Evolutionary conservation across 306 rosid genomes (phyloP), one percentile per base, ranked within the genome.

Genomic region (Medicago arabica): DNA sequence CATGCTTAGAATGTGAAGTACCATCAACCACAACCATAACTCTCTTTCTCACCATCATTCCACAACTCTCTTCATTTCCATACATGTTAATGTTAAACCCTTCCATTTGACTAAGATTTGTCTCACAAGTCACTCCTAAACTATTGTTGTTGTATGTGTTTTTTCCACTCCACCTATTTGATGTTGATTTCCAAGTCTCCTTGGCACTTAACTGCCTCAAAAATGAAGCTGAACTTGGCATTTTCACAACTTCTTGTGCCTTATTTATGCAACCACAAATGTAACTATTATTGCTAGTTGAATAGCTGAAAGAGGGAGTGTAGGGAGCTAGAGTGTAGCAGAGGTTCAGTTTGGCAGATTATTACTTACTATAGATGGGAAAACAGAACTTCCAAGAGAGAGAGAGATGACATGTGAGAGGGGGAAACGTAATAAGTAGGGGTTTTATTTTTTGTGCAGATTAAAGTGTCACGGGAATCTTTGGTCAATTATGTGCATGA

Each of bases 1-100:
- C 99, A 84, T 90, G 96, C 69, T 84, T 92, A 44, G 99, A 90
- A 69, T 90, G 89, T 15, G 91, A 78, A 41, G 92, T 62, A 4
- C 76, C 87, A 83, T 95, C 99, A 78, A 95, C 93, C 58, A 90
- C 87, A 8, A 92, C 97, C 99, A 95, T 92, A 78, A 90, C 97
- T 75, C 99, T 90, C 81, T 95, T 95, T 84, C 81, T 95, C 72
- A 81, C 85, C 41, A 34, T 67, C 17, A 78, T 23, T 31, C 88
- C 90, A 75, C 86, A 83, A 75, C 72, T 80, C 23, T 66, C 84
- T 6, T 76, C 87, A 15, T 53, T 73, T 28, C 91, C 91, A 46
- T 83, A 84, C 87, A 87, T 75, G 81, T 80, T 84, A 18, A 87
- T 72, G 80, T 80, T 84, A 34, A 85, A 72, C 13, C 87, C 92